Evolutionary conservation across 1,139 yeast genomes (phyloP), one percentile per base, ranked within the genome.

Genomic region (Candida sanyaensis): DNA sequence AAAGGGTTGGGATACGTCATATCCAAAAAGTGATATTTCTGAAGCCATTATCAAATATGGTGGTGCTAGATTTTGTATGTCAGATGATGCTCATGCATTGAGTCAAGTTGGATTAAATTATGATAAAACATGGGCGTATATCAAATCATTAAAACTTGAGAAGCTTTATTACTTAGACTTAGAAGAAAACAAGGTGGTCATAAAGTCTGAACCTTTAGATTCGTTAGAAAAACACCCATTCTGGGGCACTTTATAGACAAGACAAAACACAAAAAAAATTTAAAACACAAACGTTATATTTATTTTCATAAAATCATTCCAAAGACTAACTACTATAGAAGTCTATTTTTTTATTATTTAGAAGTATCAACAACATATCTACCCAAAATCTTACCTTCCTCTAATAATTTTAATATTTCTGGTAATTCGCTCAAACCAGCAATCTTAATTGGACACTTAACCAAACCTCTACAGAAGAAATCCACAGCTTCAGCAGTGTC

Each of bases 31-130:
- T 29, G 96, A 89, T 53, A 73, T 95, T 11, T 79, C 84, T 4
- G 58, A 70, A 10, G 75, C 81, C 0, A 77, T 84, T 21, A 71
- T 71, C 3, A 57, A 77, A 11, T 51, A 65, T 8, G 76, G 81
- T 30, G 81, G 77, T 36, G 88, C 86, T 0, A 74, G 78, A 54
- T 87, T 93, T 62, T 91, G 96, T 55, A 67, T 93, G 13, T 88
- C 97, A 45, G 99, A 93, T 63, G 99, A 93, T 62, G 81, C 96
- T 0, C 99, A 93, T 67, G 83, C 87, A 0, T 68, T 84, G 6
- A 71, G 73, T 1, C 99, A 93, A 56, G 84, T 93, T 6, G 99
- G 96, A 0, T 75, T 88, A 37, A 88, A 91, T 61, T 92, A 86
- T 61, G 72, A 68, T 42, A 78, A 78, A 57, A 81, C 83, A 5